Evolutionary conservation across 1,139 yeast species (phyloP).

Genomic region (Pichia sp.): DNA sequence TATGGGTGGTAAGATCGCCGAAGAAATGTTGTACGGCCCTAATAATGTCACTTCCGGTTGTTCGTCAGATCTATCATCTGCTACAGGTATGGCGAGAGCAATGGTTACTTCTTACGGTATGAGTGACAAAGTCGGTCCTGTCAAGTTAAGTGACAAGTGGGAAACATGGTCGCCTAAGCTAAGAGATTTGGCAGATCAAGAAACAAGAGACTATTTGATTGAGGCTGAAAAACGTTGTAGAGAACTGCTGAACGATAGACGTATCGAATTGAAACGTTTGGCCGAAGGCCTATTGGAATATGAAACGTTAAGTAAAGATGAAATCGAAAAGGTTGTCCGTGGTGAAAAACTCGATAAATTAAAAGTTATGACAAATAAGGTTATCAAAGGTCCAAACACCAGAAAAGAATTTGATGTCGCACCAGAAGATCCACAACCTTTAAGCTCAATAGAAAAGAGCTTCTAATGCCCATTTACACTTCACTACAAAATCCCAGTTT

Average conservation of each 20-base stretch:
- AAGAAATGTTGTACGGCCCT: conserved; percentile 83
- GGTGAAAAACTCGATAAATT: conserved; percentile 72
- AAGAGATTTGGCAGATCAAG: conserved; percentile 87
- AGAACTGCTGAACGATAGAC: conserved; percentile 53
- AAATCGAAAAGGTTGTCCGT: conserved; percentile 77
- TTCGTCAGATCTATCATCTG: conserved; percentile 82
- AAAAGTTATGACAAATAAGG: conserved; percentile 68
- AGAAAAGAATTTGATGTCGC: conserved; percentile 32
- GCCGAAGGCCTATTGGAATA: conserved; percentile 94
- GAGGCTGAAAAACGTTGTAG: conserved; percentile 80
- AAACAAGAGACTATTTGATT: conserved; percentile 70
- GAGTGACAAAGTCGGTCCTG: conserved; percentile 93
- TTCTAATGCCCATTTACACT: not conserved
- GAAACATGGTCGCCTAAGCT: conserved; percentile 89
- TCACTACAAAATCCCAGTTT: not conserved
- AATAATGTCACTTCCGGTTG: conserved; percentile 95
- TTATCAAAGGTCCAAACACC: conserved; percentile 48
- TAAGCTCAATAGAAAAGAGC: conserved; percentile 10
- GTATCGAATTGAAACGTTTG: conserved; percentile 72
- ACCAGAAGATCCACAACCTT: conserved; percentile 29
- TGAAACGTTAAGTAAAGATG: conserved; percentile 89
- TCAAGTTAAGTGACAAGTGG: conserved; percentile 83
- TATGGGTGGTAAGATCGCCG: conserved; percentile 99
- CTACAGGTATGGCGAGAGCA: conserved; percentile 90
- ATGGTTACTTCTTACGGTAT: conserved; percentile 97